Evolutionary conservation across 495 filamentous ascomycete species (phyloP).

Genomic region (Mytilinidion resinicola): DNA sequence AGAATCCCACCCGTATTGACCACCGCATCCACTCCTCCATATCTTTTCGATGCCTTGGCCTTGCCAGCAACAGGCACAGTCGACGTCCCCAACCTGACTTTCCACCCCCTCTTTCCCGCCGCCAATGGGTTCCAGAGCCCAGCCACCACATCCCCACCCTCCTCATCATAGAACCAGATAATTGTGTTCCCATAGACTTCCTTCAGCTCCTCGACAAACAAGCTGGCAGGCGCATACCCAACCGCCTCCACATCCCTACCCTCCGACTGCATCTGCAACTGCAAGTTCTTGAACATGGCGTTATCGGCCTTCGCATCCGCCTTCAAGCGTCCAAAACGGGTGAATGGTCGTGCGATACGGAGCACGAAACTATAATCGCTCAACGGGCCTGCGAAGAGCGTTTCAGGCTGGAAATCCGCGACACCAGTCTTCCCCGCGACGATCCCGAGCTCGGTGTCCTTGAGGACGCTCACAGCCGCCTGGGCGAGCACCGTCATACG

Average conservation of each 20-base stretch:
- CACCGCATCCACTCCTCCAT: slow-evolving; percentile 40
- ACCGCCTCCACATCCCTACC: slow-evolving; percentile 32
- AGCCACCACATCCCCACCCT: slow-evolving; percentile 54
- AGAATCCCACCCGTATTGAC: slow-evolving; percentile 70
- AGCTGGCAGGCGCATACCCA: slow-evolving; percentile 44
- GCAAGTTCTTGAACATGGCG: slow-evolving; percentile 68
- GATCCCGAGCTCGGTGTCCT: slow-evolving; percentile 43
- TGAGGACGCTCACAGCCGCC: slow-evolving; percentile 57
- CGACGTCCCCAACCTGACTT: slow-evolving; percentile 60
- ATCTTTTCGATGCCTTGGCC: slow-evolving; percentile 17
- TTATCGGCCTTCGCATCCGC: slow-evolving; percentile 28
- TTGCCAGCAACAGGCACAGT: slow-evolving; percentile 48
- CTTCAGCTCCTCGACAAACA: slow-evolving; percentile 56
- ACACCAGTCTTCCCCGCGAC: slow-evolving; percentile 11
- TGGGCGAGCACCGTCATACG: slow-evolving; percentile 76
- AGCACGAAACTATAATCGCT: slow-evolving; percentile 82
- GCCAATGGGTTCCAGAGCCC: slow-evolving; percentile 76
- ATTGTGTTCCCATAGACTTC: slow-evolving; percentile 55
- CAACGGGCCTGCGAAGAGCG: slow-evolving; percentile 62
- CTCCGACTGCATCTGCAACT: slow-evolving; percentile 38
- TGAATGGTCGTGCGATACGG: slow-evolving; percentile 52
- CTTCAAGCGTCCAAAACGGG: slow-evolving; percentile 22
- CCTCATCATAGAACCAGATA: slow-evolving; percentile 65
- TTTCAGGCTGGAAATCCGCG: slow-evolving; percentile 45
- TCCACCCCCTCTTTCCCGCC: slow-evolving; percentile 50